These are phyloP conservation scores for Yarrowia sp. DNA, from an alignment of 805 yeast genomes.

Conservation along the genomic window DNA sequence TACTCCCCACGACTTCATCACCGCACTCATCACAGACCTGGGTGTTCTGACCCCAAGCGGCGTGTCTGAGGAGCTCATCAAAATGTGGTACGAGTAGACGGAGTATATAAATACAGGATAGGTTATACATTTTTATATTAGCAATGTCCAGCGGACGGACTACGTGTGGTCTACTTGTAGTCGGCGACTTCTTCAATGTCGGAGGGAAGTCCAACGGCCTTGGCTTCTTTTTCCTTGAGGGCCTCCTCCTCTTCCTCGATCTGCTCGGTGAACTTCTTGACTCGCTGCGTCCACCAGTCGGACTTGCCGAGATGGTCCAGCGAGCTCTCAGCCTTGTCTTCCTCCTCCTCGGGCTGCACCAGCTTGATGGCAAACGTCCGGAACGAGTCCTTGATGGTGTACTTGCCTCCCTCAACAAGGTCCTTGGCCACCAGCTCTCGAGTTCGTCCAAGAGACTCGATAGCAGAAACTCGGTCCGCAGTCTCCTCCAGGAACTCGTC, in stretches of 20 bases:
- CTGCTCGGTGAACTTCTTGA: conserved; percentile 27
- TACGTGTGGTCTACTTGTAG: not conserved
- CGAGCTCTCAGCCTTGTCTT: conserved; percentile 33
- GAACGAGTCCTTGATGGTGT: conserved; percentile 29
- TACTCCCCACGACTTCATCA: conserved; percentile 92
- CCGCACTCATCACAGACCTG: conserved; percentile 92
- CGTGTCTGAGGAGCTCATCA: conserved; percentile 95
- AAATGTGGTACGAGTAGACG: conserved; percentile 88
- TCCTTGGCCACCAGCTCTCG: conserved; percentile 74
- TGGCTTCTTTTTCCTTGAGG: not conserved
- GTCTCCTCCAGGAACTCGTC: conserved; percentile 65
- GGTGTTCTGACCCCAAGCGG: conserved; percentile 98
- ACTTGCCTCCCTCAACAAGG: conserved; percentile 43
- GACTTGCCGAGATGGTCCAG: conserved; percentile 29
- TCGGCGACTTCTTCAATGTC: not conserved
- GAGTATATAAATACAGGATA: not conserved
- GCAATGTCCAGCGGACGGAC: not conserved
- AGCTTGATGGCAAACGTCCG: conserved; percentile 8
- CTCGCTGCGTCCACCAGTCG: conserved; percentile 33
- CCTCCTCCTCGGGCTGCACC: conserved; percentile 31
- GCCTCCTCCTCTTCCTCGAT: conserved; percentile 8
- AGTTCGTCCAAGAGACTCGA: conserved; percentile 75
- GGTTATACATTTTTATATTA: too few relatives aligned
- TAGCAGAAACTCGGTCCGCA: conserved; percentile 64
- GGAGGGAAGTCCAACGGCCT: not conserved